phyloP scores from a whole-genome alignment of 345 rosid species.

The Salix dunnii region DNA sequence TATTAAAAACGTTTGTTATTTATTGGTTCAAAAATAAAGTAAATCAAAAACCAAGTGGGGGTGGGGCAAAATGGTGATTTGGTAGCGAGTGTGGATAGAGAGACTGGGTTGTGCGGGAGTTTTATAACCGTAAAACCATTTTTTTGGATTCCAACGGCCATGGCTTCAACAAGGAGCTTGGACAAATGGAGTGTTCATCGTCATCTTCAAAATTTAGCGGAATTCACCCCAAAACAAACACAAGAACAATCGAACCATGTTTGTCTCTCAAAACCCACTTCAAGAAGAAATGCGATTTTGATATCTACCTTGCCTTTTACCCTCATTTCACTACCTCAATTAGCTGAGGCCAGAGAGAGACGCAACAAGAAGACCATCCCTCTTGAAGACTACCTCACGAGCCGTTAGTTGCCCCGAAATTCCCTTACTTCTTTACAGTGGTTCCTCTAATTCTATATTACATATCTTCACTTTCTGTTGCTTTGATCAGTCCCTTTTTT shows the following conservation, averaged over 20 bases:
- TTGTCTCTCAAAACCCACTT: slow-evolving; percentile 39
- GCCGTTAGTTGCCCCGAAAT: slow-evolving; percentile 40
- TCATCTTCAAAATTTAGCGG: slow-evolving; percentile 22
- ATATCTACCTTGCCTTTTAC: slow-evolving; percentile 46
- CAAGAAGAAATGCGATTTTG: slow-evolving; percentile 54
- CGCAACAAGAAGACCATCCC: slow-evolving; percentile 69
- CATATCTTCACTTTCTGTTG: too few relatives aligned
- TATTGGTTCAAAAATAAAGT: too few relatives aligned
- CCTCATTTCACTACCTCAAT: slow-evolving; percentile 40
- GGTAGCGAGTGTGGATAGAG: slow-evolving; percentile 14
- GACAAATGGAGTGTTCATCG: slow-evolving; percentile 24
- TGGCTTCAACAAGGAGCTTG: slow-evolving; percentile 35
- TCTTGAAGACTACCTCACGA: slow-evolving; percentile 59
- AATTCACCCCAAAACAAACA: slow-evolving; percentile 10
- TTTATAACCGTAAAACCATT: slow-evolving; percentile 7
- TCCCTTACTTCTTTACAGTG: slow-evolving; percentile 2
- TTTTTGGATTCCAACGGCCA: slow-evolving; percentile 1
- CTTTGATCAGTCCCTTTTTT: too few relatives aligned
- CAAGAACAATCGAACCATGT: slow-evolving; percentile 27
- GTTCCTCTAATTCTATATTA: neutral
- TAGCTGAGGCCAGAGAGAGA: slow-evolving; percentile 74
- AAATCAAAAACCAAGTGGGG: too few relatives aligned
- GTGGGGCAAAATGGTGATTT: slow-evolving; percentile 26
- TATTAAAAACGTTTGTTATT: too few relatives aligned
- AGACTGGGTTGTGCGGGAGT: slow-evolving; percentile 6